These are phyloP conservation scores for Melaleuca quinquenervia DNA, from an alignment of 345 rosid genomes.

Conservation along the genomic window DNA sequence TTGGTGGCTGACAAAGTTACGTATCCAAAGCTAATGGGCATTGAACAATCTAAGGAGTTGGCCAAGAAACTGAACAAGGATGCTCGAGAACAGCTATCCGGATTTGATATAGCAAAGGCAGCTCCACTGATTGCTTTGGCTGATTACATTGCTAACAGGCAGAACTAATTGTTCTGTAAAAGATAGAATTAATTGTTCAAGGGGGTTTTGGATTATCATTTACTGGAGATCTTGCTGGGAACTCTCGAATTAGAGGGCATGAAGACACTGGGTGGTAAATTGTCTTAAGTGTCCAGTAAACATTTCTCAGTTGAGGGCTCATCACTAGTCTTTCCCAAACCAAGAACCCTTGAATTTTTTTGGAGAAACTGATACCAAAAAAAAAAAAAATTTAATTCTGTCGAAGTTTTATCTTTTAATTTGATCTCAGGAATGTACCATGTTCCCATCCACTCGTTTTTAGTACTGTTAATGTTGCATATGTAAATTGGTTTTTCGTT, in stretches of 20 bases:
- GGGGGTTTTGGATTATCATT: not conserved
- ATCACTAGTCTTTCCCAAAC: not conserved
- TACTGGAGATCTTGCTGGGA: not conserved
- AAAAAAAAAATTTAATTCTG: not conserved
- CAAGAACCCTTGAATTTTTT: not conserved
- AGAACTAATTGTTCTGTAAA: constrained; percentile 22
- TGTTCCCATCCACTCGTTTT: not conserved
- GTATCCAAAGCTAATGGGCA: constrained; percentile 79
- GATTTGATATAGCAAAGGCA: constrained; percentile 57
- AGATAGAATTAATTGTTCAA: not conserved
- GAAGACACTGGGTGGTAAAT: not conserved
- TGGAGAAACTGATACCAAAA: not conserved
- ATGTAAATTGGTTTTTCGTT: not conserved
- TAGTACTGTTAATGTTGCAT: not conserved
- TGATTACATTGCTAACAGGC: constrained; percentile 74
- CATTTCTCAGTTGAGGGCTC: not conserved
- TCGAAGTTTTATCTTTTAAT: not conserved
- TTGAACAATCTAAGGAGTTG: constrained; percentile 62
- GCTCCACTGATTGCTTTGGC: constrained; percentile 90
- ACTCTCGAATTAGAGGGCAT: not conserved
- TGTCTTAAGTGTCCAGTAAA: not conserved
- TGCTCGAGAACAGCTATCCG: constrained; percentile 50
- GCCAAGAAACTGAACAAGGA: constrained; percentile 60
- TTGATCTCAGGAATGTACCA: not conserved
- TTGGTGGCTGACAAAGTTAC: constrained; percentile 75